Evolutionary conservation across 176 grass and related monocot species (phyloP).

Genomic region (Musa schizocarpa): DNA sequence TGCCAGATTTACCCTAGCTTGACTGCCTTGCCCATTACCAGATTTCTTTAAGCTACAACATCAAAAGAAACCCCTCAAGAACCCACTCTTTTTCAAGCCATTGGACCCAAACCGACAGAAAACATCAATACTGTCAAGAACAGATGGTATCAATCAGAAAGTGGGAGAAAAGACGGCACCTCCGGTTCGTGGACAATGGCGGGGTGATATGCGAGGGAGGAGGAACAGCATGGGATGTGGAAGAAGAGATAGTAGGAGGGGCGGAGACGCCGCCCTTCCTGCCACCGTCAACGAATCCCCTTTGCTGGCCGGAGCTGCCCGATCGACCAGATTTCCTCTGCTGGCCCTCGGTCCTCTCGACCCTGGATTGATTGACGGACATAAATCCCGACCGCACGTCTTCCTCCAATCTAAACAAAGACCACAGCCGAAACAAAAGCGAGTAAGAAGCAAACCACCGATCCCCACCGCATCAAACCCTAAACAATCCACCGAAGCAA

Average conservation of each 20-base stretch:
- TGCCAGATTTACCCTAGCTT: conserved; percentile 47
- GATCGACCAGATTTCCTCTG: conserved; percentile 61
- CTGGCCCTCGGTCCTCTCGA: conserved; percentile 52
- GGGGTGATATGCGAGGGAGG: background rate
- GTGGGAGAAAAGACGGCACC: conserved; percentile 24
- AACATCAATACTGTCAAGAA: background rate
- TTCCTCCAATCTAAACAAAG: conserved; percentile 6
- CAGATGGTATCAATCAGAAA: background rate
- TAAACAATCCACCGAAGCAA: too few relatives aligned
- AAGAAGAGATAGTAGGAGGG: conserved; percentile 11
- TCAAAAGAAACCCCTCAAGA: conserved; percentile 17
- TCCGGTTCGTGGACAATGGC: conserved; percentile 37
- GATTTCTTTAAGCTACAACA: conserved; percentile 68
- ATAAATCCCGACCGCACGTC: conserved; percentile 49
- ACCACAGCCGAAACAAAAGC: background rate
- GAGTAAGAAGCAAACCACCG: background rate
- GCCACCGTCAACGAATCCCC: conserved; percentile 43
- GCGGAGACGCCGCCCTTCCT: conserved; percentile 29
- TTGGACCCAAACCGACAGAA: background rate
- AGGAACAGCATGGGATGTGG: conserved; percentile 21
- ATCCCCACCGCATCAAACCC: too few relatives aligned
- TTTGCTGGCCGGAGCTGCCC: conserved; percentile 51
- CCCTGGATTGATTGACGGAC: conserved; percentile 42
- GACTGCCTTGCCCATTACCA: conserved; percentile 45
- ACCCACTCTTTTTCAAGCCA: conserved; percentile 13